These are phyloP conservation scores for Aspergillus campestris DNA, from an alignment of 495 filamentous ascomycete species.

Conservation along the genomic window DNA sequence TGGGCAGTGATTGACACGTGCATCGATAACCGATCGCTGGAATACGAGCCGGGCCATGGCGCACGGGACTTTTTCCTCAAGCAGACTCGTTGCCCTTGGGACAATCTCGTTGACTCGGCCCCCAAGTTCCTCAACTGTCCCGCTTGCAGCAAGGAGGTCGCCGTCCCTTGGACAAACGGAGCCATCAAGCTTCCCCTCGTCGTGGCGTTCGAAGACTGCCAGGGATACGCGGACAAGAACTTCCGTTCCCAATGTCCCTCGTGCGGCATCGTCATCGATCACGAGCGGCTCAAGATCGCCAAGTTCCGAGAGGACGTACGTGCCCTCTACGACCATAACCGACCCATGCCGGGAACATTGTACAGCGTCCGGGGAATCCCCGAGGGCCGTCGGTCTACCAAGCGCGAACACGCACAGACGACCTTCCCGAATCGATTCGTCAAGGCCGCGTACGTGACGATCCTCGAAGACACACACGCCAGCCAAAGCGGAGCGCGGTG, in stretches of 20 bases:
- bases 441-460: slow-evolving; percentile 24
- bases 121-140: slow-evolving; percentile 50
- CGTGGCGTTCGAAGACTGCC: slow-evolving; percentile 13
- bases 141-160: slow-evolving; percentile 33
- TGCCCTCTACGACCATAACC: slow-evolving; percentile 26
- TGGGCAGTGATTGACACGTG: slow-evolving; percentile 55
- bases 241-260: slow-evolving; percentile 34
- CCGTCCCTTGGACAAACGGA: slow-evolving; percentile 55
- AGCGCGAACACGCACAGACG: slow-evolving; percentile 8
- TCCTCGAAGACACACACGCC: slow-evolving; percentile 25
- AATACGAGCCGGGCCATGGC: slow-evolving; percentile 45
- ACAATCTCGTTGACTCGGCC: slow-evolving; percentile 44
- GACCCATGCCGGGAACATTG: slow-evolving; percentile 61
- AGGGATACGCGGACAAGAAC: slow-evolving; percentile 58
- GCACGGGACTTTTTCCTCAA: slow-evolving; percentile 40
- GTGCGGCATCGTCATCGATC: slow-evolving; percentile 45
- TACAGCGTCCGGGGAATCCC: slow-evolving; percentile 30
- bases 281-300: slow-evolving; percentile 37
- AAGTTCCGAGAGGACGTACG: slow-evolving; percentile 51
- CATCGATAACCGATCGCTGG: slow-evolving; percentile 57
- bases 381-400: neutral
- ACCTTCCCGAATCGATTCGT: slow-evolving; percentile 56
- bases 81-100: slow-evolving; percentile 48
- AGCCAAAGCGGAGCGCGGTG: neutral
- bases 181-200: slow-evolving; percentile 17